Conservation (phyloP, 1,284 basidiomycete species). For the Ustilago trichophora region DNA sequence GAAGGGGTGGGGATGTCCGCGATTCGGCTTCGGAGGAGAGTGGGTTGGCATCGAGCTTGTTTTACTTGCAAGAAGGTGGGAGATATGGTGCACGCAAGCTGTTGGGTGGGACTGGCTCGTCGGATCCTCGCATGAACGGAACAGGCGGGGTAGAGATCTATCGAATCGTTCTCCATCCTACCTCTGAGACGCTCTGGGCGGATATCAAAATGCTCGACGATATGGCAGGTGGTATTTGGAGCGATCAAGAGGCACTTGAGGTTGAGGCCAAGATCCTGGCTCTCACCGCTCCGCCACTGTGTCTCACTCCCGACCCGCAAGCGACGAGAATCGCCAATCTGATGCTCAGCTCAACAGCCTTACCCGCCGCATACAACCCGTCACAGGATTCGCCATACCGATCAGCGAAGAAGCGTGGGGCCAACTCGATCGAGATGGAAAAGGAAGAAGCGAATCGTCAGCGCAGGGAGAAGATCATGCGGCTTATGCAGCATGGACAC, state of each 20-base stretch:
- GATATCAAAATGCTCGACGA: conserved; percentile 61
- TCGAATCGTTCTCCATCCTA: conserved; percentile 60
- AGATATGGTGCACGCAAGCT: conserved; percentile 41
- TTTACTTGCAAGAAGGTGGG: conserved; percentile 55
- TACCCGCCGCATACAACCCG: conserved; percentile 44
- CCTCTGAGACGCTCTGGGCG: conserved; percentile 58
- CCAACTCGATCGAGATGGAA: conserved; percentile 59
- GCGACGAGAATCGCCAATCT: conserved; percentile 62
- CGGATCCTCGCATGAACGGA: conserved; percentile 21
- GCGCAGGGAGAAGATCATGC: conserved; percentile 59
- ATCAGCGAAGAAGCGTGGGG: conserved; percentile 39
- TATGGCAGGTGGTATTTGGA: conserved; percentile 54
- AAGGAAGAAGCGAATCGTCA: conserved; percentile 47
- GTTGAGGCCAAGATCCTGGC: conserved; percentile 59
- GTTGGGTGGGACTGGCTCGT: conserved; percentile 11
- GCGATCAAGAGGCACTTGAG: conserved; percentile 59
- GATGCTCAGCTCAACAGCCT: conserved; percentile 59
- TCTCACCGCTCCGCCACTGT: conserved; percentile 61
- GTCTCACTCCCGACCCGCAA: conserved; percentile 60
- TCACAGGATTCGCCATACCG: conserved; percentile 35
- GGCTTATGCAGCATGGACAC: conserved; percentile 59
- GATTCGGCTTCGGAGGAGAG: conserved; percentile 1
- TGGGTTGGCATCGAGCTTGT: conserved; percentile 31
- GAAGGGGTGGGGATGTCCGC: not conserved
- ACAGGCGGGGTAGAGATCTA: conserved; percentile 56